phyloP scores from a whole-genome alignment of 2,329 filamentous ascomycete genomes.

The Colletotrichum higginsianum region DNA sequence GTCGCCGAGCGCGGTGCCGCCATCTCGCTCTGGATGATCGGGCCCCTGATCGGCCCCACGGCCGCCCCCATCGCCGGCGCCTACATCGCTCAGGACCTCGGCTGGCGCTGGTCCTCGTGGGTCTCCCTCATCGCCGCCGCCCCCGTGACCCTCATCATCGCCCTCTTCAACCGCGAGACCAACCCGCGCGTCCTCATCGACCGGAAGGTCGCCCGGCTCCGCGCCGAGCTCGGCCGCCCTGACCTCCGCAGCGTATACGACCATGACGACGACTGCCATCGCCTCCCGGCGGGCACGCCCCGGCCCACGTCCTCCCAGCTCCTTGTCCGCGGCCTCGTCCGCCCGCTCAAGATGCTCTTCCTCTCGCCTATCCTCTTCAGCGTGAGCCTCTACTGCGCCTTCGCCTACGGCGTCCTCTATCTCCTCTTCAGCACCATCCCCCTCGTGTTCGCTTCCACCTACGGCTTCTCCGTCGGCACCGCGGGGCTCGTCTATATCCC shows the following conservation, averaged over 20 bases:
- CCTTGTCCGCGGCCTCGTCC: conserved; percentile 60
- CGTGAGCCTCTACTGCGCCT: conserved; percentile 65
- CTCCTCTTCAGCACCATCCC: conserved; percentile 69
- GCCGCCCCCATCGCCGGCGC: conserved; percentile 65
- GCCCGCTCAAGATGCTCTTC: conserved; percentile 67
- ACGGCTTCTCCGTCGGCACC: conserved; percentile 62
- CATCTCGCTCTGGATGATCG: conserved; percentile 65
- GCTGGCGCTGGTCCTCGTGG: conserved; percentile 69
- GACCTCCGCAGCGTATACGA: conserved; percentile 50
- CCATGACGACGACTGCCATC: conserved; percentile 28
- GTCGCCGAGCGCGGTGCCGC: conserved; percentile 62
- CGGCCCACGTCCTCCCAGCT: conserved; percentile 48
- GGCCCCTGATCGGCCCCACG: conserved; percentile 59
- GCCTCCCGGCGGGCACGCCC: conserved; percentile 51
- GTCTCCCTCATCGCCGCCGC: conserved; percentile 64
- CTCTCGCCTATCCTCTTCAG: conserved; percentile 63
- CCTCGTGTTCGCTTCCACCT: conserved; percentile 63
- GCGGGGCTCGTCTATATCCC: conserved; percentile 66
- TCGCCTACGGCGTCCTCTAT: conserved; percentile 67
- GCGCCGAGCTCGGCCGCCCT: conserved; percentile 60
- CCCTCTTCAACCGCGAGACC: conserved; percentile 62
- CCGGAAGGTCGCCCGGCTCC: conserved; percentile 62
- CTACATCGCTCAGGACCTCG: conserved; percentile 63
- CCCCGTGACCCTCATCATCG: conserved; percentile 53
- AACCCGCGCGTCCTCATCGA: conserved; percentile 65